A percentile compares a stretch with the other conserved stretches of the same genome.
Conservation (phyloP, 1,139 yeast species). For the Kodamaea anthophila region DNA sequence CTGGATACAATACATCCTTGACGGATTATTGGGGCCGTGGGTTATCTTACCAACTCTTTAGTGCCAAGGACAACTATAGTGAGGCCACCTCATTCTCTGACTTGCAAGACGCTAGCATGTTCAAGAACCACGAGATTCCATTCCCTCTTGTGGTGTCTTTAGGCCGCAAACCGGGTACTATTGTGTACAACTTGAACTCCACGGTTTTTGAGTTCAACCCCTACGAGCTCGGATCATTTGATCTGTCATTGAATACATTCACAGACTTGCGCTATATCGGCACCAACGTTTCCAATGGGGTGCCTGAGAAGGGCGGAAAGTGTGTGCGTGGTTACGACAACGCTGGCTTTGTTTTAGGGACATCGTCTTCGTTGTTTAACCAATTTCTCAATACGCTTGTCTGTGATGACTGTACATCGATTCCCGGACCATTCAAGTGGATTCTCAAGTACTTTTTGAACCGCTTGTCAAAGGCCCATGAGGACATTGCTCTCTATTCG, state of each 20-base stretch:
- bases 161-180: slow-evolving; percentile 33
- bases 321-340: slow-evolving; percentile 72
- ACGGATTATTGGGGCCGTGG: slow-evolving; percentile 56
- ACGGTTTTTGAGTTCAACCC: slow-evolving; percentile 39
- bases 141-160: slow-evolving; percentile 33
- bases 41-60: slow-evolving; percentile 33
- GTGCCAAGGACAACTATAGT: slow-evolving; percentile 21
- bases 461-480: slow-evolving; percentile 34
- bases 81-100: slow-evolving; percentile 28
- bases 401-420: slow-evolving; percentile 38
- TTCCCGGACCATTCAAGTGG: slow-evolving; percentile 43
- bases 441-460: slow-evolving; percentile 39
- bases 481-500: slow-evolving; percentile 35
- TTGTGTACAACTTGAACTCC: slow-evolving; percentile 28
- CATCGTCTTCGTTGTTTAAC: slow-evolving; percentile 75
- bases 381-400: slow-evolving; percentile 58
- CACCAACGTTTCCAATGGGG: slow-evolving; percentile 27
- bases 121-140: slow-evolving; percentile 34
- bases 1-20: slow-evolving; percentile 52
- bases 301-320: slow-evolving; percentile 17
- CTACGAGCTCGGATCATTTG: slow-evolving; percentile 40
- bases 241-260: slow-evolving; percentile 33
- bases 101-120: slow-evolving; percentile 21
- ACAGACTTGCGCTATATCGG: slow-evolving; percentile 34
- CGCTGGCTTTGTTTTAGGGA: slow-evolving; percentile 71